Evolutionary conservation across 2,329 filamentous ascomycete genomes (phyloP).

Genomic region (Bipolaris bicolor): DNA sequence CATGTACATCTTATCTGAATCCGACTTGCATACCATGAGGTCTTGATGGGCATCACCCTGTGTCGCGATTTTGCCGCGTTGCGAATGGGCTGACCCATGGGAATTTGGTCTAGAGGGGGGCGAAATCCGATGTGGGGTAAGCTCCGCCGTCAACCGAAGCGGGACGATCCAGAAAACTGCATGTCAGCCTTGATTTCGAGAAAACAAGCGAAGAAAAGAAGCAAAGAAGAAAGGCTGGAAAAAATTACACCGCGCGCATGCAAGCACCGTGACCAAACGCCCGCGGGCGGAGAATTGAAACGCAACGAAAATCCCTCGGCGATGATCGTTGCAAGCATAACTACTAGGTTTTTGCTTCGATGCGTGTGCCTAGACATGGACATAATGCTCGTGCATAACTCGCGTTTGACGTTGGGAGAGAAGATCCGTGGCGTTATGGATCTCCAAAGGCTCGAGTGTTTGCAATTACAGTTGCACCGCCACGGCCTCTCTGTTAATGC

Average conservation of each 20-base stretch:
- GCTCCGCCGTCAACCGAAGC: slow-evolving; percentile 7
- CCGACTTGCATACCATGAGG: neutral
- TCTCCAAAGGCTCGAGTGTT: slow-evolving; percentile 1
- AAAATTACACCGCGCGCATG: too few species aligned
- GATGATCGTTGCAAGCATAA: neutral
- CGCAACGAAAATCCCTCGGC: neutral
- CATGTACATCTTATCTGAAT: neutral
- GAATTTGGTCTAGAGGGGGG: neutral
- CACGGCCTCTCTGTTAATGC: slow-evolving; percentile 5
- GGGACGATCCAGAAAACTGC: slow-evolving; percentile 14
- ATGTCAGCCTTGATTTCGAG: slow-evolving; percentile 7
- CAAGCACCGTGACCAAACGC: too few species aligned
- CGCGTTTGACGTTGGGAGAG: slow-evolving; percentile 1
- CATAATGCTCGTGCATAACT: neutral
- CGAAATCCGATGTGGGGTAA: slow-evolving; percentile 7
- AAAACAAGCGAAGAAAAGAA: slow-evolving; percentile 3
- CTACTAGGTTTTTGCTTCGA: too few species aligned
- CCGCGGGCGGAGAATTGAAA: neutral
- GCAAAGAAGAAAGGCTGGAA: neutral
- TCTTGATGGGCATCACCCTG: neutral
- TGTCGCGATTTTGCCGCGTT: neutral
- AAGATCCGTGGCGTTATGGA: slow-evolving; percentile 13
- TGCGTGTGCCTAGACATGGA: neutral
- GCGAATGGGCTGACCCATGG: neutral
- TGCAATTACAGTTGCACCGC: slow-evolving; percentile 3